These are phyloP conservation scores for Ophiostoma sp. DNA, from an alignment of 2,329 filamentous ascomycete species.

Conservation along the genomic window DNA sequence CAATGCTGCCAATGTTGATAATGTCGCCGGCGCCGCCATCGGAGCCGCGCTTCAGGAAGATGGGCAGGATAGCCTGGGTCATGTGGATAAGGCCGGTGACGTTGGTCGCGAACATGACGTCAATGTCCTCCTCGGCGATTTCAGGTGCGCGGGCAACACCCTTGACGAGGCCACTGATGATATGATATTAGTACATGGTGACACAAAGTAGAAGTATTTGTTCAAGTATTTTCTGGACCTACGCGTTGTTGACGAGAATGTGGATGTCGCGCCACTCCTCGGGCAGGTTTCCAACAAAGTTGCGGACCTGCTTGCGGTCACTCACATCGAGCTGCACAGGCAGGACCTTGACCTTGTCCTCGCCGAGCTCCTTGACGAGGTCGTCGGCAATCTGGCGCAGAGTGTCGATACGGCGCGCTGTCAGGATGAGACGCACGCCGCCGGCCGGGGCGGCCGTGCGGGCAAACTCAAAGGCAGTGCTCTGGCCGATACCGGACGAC, in stretches of 20 bases:
- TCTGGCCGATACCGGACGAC: slow-evolving; percentile 82
- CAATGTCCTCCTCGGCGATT: slow-evolving; percentile 75
- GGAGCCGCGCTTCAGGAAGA: slow-evolving; percentile 65
- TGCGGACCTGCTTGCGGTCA: slow-evolving; percentile 65
- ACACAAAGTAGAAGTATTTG: neutral
- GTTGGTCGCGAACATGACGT: slow-evolving; percentile 86
- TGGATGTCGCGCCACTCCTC: slow-evolving; percentile 80
- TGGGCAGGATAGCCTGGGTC: slow-evolving; percentile 82
- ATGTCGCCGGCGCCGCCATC: slow-evolving; percentile 82
- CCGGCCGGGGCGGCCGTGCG: slow-evolving; percentile 62
- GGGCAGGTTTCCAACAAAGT: slow-evolving; percentile 68
- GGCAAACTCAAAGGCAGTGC: slow-evolving; percentile 86
- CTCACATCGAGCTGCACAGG: slow-evolving; percentile 84
- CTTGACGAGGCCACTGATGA: slow-evolving; percentile 71
- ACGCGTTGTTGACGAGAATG: slow-evolving; percentile 95
- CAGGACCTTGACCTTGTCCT: slow-evolving; percentile 78
- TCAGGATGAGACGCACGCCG: slow-evolving; percentile 75
- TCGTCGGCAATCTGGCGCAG: slow-evolving; percentile 70
- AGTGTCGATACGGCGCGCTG: slow-evolving; percentile 76
- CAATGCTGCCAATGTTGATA: slow-evolving; percentile 89
- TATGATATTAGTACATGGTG: slow-evolving; percentile 15
- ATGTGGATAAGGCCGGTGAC: slow-evolving; percentile 93
- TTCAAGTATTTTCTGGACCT: slow-evolving; percentile 35
- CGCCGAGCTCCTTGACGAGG: slow-evolving; percentile 72
- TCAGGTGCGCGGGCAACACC: slow-evolving; percentile 80